phyloP scores from a whole-genome alignment of 1,284 basidiomycete genomes.

The Puccinia hordei region DNA sequence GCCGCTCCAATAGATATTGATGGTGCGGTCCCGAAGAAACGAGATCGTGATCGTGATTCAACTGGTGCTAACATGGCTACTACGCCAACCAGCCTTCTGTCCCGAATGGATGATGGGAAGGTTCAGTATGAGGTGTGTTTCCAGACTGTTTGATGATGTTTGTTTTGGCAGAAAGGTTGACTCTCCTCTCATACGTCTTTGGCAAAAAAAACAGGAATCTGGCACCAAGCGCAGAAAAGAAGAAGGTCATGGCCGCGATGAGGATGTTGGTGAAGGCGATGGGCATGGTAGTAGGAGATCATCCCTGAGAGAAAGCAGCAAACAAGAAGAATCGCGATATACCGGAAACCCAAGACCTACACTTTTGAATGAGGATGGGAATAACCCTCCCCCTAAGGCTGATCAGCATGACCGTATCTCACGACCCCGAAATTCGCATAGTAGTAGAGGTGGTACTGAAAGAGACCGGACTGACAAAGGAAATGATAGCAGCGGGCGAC shows the following conservation, averaged over 20 bases:
- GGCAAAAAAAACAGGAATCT: constrained; percentile 18
- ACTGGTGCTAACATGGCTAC: neutral
- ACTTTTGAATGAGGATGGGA: constrained; percentile 4
- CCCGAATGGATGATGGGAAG: constrained; percentile 40
- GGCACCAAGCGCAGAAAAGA: constrained; percentile 25
- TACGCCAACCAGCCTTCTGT: constrained; percentile 33
- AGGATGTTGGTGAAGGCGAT: neutral
- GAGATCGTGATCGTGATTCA: constrained; percentile 24
- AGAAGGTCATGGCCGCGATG: neutral
- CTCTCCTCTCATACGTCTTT: neutral
- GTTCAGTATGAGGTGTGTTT: constrained; percentile 14
- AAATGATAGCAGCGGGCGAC: constrained; percentile 20
- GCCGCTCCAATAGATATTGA: constrained; percentile 21
- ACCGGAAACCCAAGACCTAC: neutral
- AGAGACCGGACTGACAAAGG: constrained; percentile 26
- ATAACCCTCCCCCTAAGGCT: neutral
- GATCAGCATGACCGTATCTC: constrained; percentile 14
- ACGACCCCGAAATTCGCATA: constrained; percentile 8
- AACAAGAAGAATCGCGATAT: constrained; percentile 26
- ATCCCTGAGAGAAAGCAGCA: constrained; percentile 19
- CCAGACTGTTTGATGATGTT: neutral
- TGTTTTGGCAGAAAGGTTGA: neutral
- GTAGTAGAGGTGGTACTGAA: constrained; percentile 17
- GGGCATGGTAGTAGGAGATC: constrained; percentile 16
- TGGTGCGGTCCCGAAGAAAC: constrained; percentile 19